phyloP scores from a whole-genome alignment of 2,329 filamentous ascomycete species.

The Zasmidium cellare region DNA sequence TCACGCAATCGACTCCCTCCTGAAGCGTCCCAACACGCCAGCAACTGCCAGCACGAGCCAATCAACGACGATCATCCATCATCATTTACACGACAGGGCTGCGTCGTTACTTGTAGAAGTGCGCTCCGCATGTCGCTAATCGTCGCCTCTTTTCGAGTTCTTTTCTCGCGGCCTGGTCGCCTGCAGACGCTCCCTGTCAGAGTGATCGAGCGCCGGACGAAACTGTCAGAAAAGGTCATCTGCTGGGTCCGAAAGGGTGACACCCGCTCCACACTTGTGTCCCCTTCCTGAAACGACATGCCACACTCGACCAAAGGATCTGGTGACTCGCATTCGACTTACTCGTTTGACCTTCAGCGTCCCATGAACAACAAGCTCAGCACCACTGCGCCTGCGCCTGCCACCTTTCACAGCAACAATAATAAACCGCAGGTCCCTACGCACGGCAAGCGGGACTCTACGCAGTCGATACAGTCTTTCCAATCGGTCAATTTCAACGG shows the following conservation, averaged over 20 bases:
- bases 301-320: constrained; percentile 16
- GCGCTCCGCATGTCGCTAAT: background rate
- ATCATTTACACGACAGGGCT: background rate
- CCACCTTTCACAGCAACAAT: constrained; percentile 3
- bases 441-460: constrained; percentile 1
- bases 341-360: constrained; percentile 6
- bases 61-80: background rate
- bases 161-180: background rate
- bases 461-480: background rate
- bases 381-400: background rate
- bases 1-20: background rate
- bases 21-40: background rate
- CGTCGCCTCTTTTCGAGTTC: background rate
- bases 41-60: constrained; percentile 5
- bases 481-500: background rate
- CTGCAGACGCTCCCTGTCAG: constrained; percentile 5
- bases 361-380: background rate
- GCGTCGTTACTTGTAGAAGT: background rate
- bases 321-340: constrained; percentile 13
- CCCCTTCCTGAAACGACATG: constrained; percentile 17
- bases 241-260: constrained; percentile 9
- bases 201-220: constrained; percentile 11
- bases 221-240: background rate
- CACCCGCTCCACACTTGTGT: constrained; percentile 9
- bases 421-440: constrained; percentile 3